These are phyloP conservation scores for Penicillium coffeae DNA, from an alignment of 495 filamentous ascomycete species.

Conservation along the genomic window DNA sequence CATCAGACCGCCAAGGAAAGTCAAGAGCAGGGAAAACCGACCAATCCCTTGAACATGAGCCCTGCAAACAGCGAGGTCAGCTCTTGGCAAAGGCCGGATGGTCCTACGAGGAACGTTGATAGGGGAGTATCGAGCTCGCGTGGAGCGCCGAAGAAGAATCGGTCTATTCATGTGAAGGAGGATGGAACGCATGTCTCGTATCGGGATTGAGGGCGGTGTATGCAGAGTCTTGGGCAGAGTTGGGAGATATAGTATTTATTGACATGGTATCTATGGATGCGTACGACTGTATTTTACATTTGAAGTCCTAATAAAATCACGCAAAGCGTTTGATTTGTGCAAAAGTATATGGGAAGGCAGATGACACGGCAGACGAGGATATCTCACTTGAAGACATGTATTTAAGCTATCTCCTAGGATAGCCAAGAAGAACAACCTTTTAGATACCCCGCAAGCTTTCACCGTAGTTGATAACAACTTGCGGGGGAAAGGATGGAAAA, in stretches of 20 bases:
- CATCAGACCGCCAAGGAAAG: conserved; percentile 35
- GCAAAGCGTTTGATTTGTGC: too few relatives aligned
- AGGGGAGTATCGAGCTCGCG: conserved; percentile 41
- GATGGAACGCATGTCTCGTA: conserved; percentile 28
- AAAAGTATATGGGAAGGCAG: too few relatives aligned
- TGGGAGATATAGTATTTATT: not conserved
- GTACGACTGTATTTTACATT: not conserved
- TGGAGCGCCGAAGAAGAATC: conserved; percentile 45
- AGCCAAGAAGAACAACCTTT: too few relatives aligned
- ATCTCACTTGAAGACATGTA: too few relatives aligned
- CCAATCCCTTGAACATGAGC: conserved; percentile 55
- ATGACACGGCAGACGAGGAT: too few relatives aligned
- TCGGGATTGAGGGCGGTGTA: conserved; percentile 8
- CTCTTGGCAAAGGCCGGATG: conserved; percentile 45
- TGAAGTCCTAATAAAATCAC: not conserved
- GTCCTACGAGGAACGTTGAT: conserved; percentile 39
- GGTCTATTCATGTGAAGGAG: conserved; percentile 30
- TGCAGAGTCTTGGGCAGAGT: not conserved
- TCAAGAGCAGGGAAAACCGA: conserved; percentile 20
- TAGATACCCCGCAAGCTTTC: too few relatives aligned
- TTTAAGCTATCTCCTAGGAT: too few relatives aligned
- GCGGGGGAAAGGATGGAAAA: too few relatives aligned
- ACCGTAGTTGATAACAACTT: too few relatives aligned
- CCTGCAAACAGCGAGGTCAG: conserved; percentile 59
- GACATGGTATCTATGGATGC: not conserved